Evolutionary conservation across 1,284 basidiomycete species (phyloP), one percentile per base, ranked within the genome.

Genomic region (Irpex lacteus): DNA sequence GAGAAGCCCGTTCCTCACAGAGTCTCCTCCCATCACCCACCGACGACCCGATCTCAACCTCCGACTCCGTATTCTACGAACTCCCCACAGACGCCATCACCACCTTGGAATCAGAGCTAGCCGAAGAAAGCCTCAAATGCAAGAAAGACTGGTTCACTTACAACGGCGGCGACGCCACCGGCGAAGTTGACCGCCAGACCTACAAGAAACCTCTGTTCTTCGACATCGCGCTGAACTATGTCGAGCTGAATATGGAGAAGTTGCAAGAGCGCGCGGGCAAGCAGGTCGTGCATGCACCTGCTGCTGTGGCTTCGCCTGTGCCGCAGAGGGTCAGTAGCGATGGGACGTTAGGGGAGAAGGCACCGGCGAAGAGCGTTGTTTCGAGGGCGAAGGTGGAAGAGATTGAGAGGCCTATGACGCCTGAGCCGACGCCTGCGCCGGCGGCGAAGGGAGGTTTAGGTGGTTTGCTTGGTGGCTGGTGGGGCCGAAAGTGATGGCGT

Each of bases 151-250:
- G 94, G 88, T 93, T 94, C 70, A 81, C 86, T 1, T 84, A 85
- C 73, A 91, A 92, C 67, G 90, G 93, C 3, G 90, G 90, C 4
- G 76, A 79, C 5, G 54, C 65, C 2, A 60, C 69, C 52, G 71
- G 77, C 26, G 74, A 79, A 3, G 73, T 75, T 0, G 81, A 82
- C 62, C 71, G 78, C 53, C 81, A 81, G 67, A 73, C 79, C 36
- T 79, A 87, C 75, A 88, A 90, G 78, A 96, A 96, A 74, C 92
- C 92, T 6, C 72, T 95, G 38, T 97, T 97, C 81, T 97, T 95
- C 77, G 94, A 97, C 74, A 91, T 94, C 68, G 95, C 94, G n/a
- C 87, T 95, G 72, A 97, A 96, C 76, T 97, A 96, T 71, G 88
- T 95, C 62, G 87, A 91, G 70, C 74, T 95, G 63, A 91, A 93